Evolutionary conservation across 768 basidiomycete species (phyloP), one percentile per base, ranked within the genome.

Genomic region (Kwoniella sp.): DNA sequence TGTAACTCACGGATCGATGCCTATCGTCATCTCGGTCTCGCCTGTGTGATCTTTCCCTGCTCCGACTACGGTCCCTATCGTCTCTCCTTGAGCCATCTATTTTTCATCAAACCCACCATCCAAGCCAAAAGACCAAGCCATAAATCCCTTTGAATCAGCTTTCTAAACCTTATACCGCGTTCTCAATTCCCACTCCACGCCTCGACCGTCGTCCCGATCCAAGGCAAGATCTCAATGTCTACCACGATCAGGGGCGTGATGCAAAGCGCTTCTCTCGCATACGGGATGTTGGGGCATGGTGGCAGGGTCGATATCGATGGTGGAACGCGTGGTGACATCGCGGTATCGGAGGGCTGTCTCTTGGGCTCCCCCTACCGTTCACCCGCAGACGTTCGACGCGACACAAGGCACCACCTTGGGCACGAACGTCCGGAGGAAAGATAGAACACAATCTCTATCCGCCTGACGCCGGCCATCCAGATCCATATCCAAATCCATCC

Each of bases 1-100:
- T n/a, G n/a, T n/a, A n/a, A 82, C 60, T 90, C 90, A 67, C 89
- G 84, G 73, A 83, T 81, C 75, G 82, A 62, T 78, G 76, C 69
- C 83, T 70, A 70, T 82, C 78, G 60, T 78, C 75, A 38, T 76
- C 73, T 56, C 78, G 68, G 50, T 78, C 70, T 37, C 70, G 80
- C 54, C 79, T 75, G 41, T 79, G 41, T 45, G 41, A 72, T 52
- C 74, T 68, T 45, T 73, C 73, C 53, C 76, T 66, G 41, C 74
- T 74, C 48, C 70, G 66, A 51, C 68, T 71, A 45, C 74, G 67
- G 47, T 75, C 73, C 54, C 72, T 60, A 26, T 71, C 61, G 31
- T 71, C 66, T 56, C 69, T 70, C 50, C 66, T 58, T 55, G 67
- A 61, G 41, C 54, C 54, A 54, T 63, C 62, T 63, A 61, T 25